Evolutionary conservation across 805 yeast species (phyloP), one percentile per base, ranked within the genome.

Genomic region (Candida mattraensis): DNA sequence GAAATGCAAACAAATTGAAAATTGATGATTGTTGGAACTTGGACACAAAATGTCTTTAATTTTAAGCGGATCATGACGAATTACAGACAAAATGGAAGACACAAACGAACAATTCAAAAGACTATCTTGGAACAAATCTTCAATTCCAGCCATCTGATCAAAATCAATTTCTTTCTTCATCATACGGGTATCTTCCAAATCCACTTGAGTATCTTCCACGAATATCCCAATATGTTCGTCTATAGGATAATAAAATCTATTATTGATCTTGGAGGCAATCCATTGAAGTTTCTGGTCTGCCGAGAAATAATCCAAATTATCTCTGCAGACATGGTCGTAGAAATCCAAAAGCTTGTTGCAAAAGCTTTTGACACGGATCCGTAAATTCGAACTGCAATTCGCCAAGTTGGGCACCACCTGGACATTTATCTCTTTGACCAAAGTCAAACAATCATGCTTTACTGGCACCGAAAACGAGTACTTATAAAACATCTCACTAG

Each of bases 31-130:
- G 21, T 43, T 63, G 46, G 1, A 60, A 43, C 3, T 42, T 33
- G 37, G 42, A 45, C 6, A 51, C 66, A 39, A 23, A 49, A 52
- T 59, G 58, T 44, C 35, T 50, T 40, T 33, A 53, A 54, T 29
- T 47, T 44, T 35, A 56, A 43, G 5, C 42, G 33, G 43, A 33
- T 33, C 51, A 43, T 21, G 53, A 15, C 58, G 56, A 0, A 65
- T 52, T 1, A 80, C 58, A 1, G 86, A 74, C 11, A 83, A 61
- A 11, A 85, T 50, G 0, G 89, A 67, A 2, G 88, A 78, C 3
- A 86, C 85, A 52, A 86, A 76, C 0, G 95, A 84, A 58, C 95
- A 87, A 56, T 86, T 80, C 7, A 77, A 64, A n/a, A 75, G 50
- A 1, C 62, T 43, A 38, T 74, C 80, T 47, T 78, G 83, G 48